Percentiles rank a stretch among this genome's conserved stretches.
Conservation (phyloP, 2,329 filamentous ascomycete genomes). For the Mycosphaerella sp. region DNA sequence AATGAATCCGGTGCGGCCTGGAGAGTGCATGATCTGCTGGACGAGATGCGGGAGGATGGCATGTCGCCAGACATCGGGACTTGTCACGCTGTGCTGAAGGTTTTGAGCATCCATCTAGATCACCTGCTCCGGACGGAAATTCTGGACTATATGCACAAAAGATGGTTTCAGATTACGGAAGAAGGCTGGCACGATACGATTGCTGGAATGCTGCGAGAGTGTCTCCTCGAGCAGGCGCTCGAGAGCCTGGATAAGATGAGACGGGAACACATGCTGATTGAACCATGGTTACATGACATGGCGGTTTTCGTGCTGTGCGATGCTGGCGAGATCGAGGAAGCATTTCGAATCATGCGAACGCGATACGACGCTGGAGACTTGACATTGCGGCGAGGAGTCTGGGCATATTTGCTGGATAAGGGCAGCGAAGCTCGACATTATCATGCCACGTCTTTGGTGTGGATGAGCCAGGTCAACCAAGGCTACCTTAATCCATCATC, state of each 20-base stretch:
- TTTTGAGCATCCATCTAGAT: conserved; percentile 78
- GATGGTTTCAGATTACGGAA: conserved; percentile 61
- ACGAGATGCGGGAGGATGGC: conserved; percentile 61
- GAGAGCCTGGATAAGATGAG: conserved; percentile 62
- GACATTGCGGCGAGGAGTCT: conserved; percentile 52
- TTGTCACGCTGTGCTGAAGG: conserved; percentile 67
- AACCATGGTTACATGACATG: conserved; percentile 71
- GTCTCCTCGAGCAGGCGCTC: conserved; percentile 75
- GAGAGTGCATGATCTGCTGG: conserved; percentile 57
- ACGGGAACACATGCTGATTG: conserved; percentile 49
- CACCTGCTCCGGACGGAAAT: conserved; percentile 68
- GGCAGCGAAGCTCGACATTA: conserved; percentile 58
- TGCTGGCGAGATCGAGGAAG: conserved; percentile 68
- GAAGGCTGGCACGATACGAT: conserved; percentile 62
- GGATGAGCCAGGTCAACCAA: conserved; percentile 59
- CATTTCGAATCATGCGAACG: conserved; percentile 60
- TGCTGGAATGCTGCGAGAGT: conserved; percentile 70
- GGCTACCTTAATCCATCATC: conserved; percentile 58
- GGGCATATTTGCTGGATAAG: conserved; percentile 68
- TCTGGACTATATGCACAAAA: conserved; percentile 64
- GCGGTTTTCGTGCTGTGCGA: conserved; percentile 68
- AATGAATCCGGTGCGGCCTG: conserved; percentile 58
- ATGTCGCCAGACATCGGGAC: conserved; percentile 60
- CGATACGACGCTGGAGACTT: conserved; percentile 43
- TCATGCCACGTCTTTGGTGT: conserved; percentile 61